phyloP scores from a whole-genome alignment of 345 rosid genomes.

The Camelina neglecta region DNA sequence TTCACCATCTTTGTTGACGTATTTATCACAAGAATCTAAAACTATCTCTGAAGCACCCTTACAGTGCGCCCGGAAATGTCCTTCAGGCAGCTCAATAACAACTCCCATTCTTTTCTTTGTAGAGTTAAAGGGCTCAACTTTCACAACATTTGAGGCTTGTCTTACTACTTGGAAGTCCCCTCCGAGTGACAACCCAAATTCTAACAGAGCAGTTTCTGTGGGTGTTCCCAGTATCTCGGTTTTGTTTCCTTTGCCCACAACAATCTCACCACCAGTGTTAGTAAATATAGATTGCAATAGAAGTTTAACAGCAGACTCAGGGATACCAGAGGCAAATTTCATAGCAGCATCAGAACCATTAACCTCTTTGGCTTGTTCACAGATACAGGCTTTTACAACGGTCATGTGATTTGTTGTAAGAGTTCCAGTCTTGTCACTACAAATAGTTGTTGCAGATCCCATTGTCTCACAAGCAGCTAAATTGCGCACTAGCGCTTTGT shows the following conservation, averaged over 20 bases:
- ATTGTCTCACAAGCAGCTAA: conserved; percentile 95
- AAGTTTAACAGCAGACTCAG: conserved; percentile 58
- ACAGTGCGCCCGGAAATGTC: conserved; percentile 65
- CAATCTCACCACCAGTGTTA: conserved; percentile 95
- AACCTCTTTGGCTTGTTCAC: conserved; percentile 59
- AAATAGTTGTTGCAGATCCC: conserved; percentile 89
- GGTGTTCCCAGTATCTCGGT: conserved; percentile 92
- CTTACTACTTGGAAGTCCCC: conserved; percentile 70
- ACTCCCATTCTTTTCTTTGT: conserved; percentile 85
- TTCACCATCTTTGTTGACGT: conserved; percentile 67
- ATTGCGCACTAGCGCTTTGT: conserved; percentile 85
- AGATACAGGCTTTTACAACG: conserved; percentile 79
- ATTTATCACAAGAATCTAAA: conserved; percentile 75
- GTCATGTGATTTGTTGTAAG: conserved; percentile 89
- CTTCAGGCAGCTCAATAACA: conserved; percentile 72
- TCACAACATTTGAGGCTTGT: conserved; percentile 58
- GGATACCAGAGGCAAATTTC: conserved; percentile 56
- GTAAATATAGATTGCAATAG: conserved; percentile 79
- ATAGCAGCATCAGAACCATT: conserved; percentile 46
- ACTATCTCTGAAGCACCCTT: conserved; percentile 95
- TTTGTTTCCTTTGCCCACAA: conserved; percentile 55
- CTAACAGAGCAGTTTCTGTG: conserved; percentile 91
- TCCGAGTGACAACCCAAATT: conserved; percentile 80
- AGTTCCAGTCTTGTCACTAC: conserved; percentile 94
- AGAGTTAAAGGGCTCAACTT: conserved; percentile 94